phyloP scores from a whole-genome alignment of 148 eudicot genomes.

The Pouteria glomerata region DNA sequence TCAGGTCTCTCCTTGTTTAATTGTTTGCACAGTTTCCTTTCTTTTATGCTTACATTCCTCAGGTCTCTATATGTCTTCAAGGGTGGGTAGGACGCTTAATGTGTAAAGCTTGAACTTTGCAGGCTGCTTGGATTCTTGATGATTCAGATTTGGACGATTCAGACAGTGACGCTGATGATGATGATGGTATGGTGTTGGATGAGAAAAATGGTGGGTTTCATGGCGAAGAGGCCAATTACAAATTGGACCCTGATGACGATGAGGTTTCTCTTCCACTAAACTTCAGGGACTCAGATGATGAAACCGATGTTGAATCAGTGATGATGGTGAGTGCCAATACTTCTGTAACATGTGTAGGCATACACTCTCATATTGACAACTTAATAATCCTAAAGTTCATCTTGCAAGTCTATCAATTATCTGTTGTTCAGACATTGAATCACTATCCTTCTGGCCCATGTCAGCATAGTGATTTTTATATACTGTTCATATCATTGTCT shows the following conservation, averaged over 20 bases:
- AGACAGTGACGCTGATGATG: conserved; percentile 45
- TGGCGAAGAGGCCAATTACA: conserved; percentile 22
- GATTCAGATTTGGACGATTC: conserved; percentile 64
- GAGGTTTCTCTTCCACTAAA: conserved; percentile 73
- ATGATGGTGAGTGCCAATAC: conserved; percentile 59
- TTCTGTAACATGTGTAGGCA: not conserved
- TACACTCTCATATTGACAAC: not conserved
- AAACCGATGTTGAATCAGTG: conserved; percentile 70
- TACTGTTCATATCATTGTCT: no score
- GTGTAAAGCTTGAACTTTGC: conserved; percentile 16
- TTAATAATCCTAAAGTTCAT: not conserved
- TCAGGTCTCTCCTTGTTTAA: conserved; percentile 47
- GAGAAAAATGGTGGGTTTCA: conserved; percentile 30
- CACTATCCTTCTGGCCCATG: no score
- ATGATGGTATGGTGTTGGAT: conserved; percentile 83
- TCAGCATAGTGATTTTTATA: no score
- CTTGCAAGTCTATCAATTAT: no score
- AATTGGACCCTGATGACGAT: conserved; percentile 67
- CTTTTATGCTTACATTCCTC: not conserved
- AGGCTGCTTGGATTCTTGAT: conserved; percentile 96
- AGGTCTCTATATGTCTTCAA: not conserved
- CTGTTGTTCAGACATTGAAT: no score
- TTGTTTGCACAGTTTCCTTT: not conserved
- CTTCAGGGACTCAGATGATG: conserved; percentile 60
- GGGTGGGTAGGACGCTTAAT: not conserved